These are phyloP conservation scores for Lonicera japonica DNA, from an alignment of 129 eudicot genomes.

Conservation along the genomic window DNA sequence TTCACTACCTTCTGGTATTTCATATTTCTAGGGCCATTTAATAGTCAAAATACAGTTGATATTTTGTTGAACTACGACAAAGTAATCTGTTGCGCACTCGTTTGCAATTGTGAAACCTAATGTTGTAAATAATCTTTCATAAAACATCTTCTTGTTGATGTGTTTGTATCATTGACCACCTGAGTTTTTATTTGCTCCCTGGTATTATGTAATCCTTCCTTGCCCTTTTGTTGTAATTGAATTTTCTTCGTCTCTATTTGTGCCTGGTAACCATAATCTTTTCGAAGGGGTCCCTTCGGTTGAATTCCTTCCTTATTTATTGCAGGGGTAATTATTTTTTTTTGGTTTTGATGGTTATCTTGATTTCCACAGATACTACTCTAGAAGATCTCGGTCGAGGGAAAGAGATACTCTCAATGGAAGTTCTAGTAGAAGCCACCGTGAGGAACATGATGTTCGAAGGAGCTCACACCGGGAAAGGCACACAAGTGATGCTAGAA, in stretches of 20 bases:
- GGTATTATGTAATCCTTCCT: not conserved
- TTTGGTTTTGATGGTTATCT: not conserved
- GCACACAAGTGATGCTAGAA: constrained; percentile 17
- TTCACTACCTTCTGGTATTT: not conserved
- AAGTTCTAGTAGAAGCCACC: constrained; percentile 32
- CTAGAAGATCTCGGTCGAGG: constrained; percentile 49
- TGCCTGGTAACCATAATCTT: not conserved
- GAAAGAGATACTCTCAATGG: constrained; percentile 27
- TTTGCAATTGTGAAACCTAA: not conserved
- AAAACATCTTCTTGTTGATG: too few species aligned
- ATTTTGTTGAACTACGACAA: not conserved
- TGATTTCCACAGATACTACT: constrained; percentile 37
- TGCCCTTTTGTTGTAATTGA: not conserved
- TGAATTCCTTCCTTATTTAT: not conserved
- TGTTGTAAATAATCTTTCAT: not conserved
- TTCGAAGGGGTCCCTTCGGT: too few species aligned
- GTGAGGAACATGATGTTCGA: constrained; percentile 32
- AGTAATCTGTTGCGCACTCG: not conserved
- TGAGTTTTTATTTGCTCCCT: not conserved
- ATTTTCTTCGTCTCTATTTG: not conserved
- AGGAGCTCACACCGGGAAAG: constrained; percentile 22
- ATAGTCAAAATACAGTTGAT: not conserved
- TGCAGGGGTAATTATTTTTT: not conserved
- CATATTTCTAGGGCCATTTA: not conserved
- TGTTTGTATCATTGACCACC: not conserved